Conservation (phyloP, 1,284 basidiomycete species). For the Ceratobasidium sp. region DNA sequence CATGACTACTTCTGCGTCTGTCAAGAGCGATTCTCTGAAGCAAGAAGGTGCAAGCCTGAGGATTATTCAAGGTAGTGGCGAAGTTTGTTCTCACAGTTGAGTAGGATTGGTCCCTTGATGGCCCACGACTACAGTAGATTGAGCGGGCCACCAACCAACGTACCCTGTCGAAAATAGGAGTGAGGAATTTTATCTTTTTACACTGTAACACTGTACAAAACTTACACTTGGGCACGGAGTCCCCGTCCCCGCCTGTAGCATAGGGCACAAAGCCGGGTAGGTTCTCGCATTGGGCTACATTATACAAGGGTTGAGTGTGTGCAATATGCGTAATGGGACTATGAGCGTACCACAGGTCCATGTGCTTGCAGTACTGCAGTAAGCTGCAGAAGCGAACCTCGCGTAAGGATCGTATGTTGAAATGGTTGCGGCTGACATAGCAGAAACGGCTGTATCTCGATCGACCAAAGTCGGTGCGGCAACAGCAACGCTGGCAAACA, state of each 20-base stretch:
- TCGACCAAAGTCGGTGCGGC: conserved; percentile 23
- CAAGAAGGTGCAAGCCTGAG: no score
- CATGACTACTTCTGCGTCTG: conserved; percentile 19
- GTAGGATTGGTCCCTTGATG: conserved; percentile 44
- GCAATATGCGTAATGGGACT: not conserved
- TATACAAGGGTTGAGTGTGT: not conserved
- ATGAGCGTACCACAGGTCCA: conserved; percentile 27
- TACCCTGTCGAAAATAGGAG: conserved; percentile 14
- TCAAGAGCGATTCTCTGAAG: conserved; percentile 31
- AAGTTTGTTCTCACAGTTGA: conserved; percentile 42
- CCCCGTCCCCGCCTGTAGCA: conserved; percentile 42
- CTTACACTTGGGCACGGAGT: conserved; percentile 35
- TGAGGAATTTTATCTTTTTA: not conserved
- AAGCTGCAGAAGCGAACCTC: conserved; percentile 23
- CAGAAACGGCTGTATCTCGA: conserved; percentile 19
- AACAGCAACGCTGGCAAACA: conserved; percentile 19
- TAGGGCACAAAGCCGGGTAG: conserved; percentile 40
- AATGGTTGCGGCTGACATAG: conserved; percentile 21
- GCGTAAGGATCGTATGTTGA: conserved; percentile 23
- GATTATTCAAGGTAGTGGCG: no score
- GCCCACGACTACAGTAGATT: conserved; percentile 40
- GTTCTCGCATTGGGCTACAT: conserved; percentile 22
- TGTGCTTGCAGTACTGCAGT: conserved; percentile 15
- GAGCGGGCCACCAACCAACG: conserved; percentile 35
- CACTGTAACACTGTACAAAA: not conserved